Evolutionary conservation across 441 rosid species (phyloP).

Genomic region (Omphalea diandra): DNA sequence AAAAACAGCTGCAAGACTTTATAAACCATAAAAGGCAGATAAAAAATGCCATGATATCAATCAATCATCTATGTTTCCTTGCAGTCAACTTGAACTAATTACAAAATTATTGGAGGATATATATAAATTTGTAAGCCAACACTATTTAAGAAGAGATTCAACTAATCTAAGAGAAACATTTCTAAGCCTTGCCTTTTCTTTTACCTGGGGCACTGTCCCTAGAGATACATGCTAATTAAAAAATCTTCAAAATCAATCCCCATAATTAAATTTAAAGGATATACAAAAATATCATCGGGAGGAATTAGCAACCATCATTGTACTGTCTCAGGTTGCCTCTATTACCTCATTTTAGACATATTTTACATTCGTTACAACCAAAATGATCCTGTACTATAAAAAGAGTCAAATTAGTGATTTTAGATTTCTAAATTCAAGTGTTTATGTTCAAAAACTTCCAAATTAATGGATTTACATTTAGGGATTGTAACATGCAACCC

Average conservation of each 20-base stretch:
- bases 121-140: background rate
- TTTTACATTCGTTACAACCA: background rate
- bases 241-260: background rate
- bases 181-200: background rate
- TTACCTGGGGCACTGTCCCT: background rate
- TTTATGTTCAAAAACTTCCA: background rate
- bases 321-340: background rate
- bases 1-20: background rate
- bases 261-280: background rate
- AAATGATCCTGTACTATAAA: background rate
- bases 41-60: background rate
- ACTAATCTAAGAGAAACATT: background rate
- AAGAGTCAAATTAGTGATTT: background rate
- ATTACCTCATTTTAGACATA: background rate
- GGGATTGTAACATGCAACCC: background rate
- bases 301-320: background rate
- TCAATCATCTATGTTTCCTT: background rate
- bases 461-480: background rate
- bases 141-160: background rate
- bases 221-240: background rate
- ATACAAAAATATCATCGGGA: too few species aligned
- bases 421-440: background rate
- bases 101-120: background rate
- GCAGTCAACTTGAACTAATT: background rate
- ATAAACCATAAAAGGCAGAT: background rate